Conservation (phyloP, 768 basidiomycete genomes). For the Galerina marginata region DNA sequence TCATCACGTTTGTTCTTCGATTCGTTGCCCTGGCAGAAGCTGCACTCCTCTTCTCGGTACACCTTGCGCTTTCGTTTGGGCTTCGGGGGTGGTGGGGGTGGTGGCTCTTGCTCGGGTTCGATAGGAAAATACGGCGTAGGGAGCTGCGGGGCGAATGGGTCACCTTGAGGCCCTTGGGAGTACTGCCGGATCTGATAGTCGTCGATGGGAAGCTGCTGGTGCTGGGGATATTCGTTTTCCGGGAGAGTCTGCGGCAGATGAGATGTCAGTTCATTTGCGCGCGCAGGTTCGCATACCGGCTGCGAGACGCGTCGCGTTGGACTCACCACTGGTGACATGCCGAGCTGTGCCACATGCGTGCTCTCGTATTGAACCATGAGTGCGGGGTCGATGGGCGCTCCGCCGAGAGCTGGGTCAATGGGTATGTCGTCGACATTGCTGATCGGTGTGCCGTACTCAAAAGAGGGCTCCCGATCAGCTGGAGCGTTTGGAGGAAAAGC, state of each 20-base stretch:
- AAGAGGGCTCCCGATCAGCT: slow-evolving; percentile 59
- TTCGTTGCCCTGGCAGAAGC: slow-evolving; percentile 78
- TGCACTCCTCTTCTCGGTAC: slow-evolving; percentile 69
- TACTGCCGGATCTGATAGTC: slow-evolving; percentile 56
- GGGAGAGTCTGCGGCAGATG: slow-evolving; percentile 31
- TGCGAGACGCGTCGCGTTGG: slow-evolving; percentile 75
- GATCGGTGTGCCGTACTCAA: slow-evolving; percentile 64
- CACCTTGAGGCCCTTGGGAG: slow-evolving; percentile 79
- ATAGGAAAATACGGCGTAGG: slow-evolving; percentile 56
- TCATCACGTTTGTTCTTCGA: slow-evolving; percentile 58
- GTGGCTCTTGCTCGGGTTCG: slow-evolving; percentile 42
- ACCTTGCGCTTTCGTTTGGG: slow-evolving; percentile 53
- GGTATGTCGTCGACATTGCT: slow-evolving; percentile 70
- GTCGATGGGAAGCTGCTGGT: slow-evolving; percentile 27
- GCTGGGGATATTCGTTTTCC: slow-evolving; percentile 29
- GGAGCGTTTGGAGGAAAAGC: slow-evolving; percentile 56
- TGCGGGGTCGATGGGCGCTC: slow-evolving; percentile 57
- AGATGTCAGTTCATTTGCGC: slow-evolving; percentile 28
- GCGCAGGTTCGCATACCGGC: slow-evolving; percentile 29
- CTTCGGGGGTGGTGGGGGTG: slow-evolving; percentile 43
- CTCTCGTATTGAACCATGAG: slow-evolving; percentile 39
- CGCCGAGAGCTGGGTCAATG: slow-evolving; percentile 79
- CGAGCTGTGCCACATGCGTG: slow-evolving; percentile 40
- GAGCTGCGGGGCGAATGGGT: slow-evolving; percentile 78
- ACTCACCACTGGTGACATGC: slow-evolving; percentile 29